Base-by-base conservation (phyloP, 2,329 filamentous ascomycete species). In the Alternaria gansuensis region DNA sequence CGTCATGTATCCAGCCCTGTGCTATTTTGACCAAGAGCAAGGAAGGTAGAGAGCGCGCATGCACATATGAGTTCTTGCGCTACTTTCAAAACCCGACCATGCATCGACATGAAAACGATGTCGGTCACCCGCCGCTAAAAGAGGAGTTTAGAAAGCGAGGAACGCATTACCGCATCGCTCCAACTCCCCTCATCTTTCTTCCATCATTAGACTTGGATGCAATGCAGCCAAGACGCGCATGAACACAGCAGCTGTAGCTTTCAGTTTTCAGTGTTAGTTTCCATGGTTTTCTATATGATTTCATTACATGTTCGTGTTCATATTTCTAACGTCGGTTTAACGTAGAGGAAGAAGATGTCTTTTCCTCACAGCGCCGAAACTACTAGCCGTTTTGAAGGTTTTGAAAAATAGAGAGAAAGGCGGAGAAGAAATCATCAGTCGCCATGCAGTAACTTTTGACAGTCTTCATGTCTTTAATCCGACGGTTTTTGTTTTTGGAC, bases 131-230 rank as follows among this genome's bases (percentile, higher is more conserved):
- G 9, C 28, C 13, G 43, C 43, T 31, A n/a, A 26, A 26, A 21
- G 26, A 3, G 29, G 5, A 31, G 2, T 5, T 1, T 2, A 13
- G 5, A 31, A 45, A 11, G 2, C 3, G 3, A 29, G 13, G 9
- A 2, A 14, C 3, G 10, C 2, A 9, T 5, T 0, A 0, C 5
- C 1, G 17, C 34, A 36, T 7, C 7, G 6, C 0, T 7, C 14
- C n/a, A 3, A 9, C n/a, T 0, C 8, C 6, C 3, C 14, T 17
- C n/a, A 0, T 36, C 5, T 36, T 36, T 36, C 3, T 17, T 0
- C 14, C 14, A 14, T 7, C 34, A 14, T 36, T n/a, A 14, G 0
- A n/a, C 7, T 2, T 17, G 9, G 1, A 17, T 17, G 17, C n/a
- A 9, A 5, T 0, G n/a, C 34, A 8, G 1, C 0, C 34, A n/a